phyloP scores from a whole-genome alignment of 345 rosid genomes.

The Gossypioides kirkii region DNA sequence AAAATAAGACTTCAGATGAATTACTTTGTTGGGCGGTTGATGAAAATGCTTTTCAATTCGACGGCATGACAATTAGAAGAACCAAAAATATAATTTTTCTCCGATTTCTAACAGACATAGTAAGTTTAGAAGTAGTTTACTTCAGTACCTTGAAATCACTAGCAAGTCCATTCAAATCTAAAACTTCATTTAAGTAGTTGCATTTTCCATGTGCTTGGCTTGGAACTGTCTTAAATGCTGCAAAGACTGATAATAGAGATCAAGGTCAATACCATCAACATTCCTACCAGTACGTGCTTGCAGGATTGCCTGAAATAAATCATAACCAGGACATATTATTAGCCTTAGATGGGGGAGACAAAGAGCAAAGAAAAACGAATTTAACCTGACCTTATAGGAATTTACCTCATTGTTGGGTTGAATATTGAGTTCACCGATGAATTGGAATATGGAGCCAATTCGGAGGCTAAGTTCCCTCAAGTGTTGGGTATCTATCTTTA shows the following conservation, averaged over 20 bases:
- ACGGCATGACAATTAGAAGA: neutral
- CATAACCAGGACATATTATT: neutral
- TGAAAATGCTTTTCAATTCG: neutral
- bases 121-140: neutral
- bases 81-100: neutral
- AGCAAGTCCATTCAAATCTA: neutral
- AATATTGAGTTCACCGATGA: conserved; percentile 76
- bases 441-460: conserved; percentile 62
- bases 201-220: conserved; percentile 24
- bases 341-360: neutral
- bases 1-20: neutral
- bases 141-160: neutral
- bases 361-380: neutral
- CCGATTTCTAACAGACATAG: neutral
- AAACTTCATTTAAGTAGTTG: conserved; percentile 15
- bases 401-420: conserved; percentile 49
- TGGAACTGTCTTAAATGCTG: conserved; percentile 60
- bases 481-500: conserved; percentile 60
- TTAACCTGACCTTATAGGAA: neutral
- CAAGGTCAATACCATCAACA: conserved; percentile 74
- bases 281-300: conserved; percentile 78
- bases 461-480: conserved; percentile 63
- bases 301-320: conserved; percentile 49
- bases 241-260: conserved; percentile 60
- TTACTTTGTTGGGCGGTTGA: neutral